Evolutionary conservation across 2,329 filamentous ascomycete genomes (phyloP), one percentile per base, ranked within the genome.

Genomic region (Paecilomyces variotii): DNA sequence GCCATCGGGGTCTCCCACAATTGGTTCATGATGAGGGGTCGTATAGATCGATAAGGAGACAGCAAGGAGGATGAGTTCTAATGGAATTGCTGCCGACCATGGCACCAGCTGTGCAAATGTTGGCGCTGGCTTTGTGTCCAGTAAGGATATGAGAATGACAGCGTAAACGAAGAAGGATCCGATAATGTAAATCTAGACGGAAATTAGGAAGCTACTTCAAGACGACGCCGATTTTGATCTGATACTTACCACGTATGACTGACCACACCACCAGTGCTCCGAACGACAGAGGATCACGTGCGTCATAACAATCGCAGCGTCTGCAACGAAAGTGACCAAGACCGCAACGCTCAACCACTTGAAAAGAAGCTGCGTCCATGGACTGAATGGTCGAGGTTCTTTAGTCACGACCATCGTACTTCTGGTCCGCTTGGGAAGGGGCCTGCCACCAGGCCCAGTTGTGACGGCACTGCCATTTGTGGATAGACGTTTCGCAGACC

Each of bases 101-200:
- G 90, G 86, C 53, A 88, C 75, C 58, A 93, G 83, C 74, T 97
- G 91, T 56, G 90, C 86, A 53, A 86, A 79, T 55, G 87, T 92
- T 0, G 94, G 94, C 11, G 89, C 89, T 34, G 90, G 87, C 62
- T 84, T 86, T 69, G 88, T 89, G 73, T 97, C 92, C 67, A 96
- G 81, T 59, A 97, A 83, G 30, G 91, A 91, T 68, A 97, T 88
- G 64, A 95, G 82, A 64, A 96, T 83, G 65, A 96, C 87, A 55
- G 89, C 82, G 77, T 95, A 94, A 63, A 94, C 85, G 79, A 96
- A 96, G 64, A 91, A 88, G 52, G 90, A 88, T 57, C 88, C 90
- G 58, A 90, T 84, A 62, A 95, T 80, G 74, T 95, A 96, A 69
- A 96, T 87, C 91, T 96, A 59, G 30, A 56, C 19, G 68, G 58